Evolutionary conservation across 495 filamentous ascomycete genomes (phyloP).

Genomic region (Podospora bellae-mahoneyi): DNA sequence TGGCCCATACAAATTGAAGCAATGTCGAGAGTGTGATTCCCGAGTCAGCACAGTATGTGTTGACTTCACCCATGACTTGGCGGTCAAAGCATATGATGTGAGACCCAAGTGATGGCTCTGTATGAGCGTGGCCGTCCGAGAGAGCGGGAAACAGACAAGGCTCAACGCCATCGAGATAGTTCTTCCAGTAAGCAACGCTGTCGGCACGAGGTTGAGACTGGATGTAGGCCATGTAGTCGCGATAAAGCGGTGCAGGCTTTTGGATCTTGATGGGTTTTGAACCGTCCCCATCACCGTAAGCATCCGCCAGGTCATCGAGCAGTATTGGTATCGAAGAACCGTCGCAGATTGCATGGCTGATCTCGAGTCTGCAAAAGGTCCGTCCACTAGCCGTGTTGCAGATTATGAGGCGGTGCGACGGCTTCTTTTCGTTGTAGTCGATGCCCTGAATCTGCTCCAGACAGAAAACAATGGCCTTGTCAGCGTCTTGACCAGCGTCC

Average conservation of each 20-base stretch:
- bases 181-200: constrained; percentile 23
- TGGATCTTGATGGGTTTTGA: constrained; percentile 2
- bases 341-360: constrained; percentile 39
- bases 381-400: constrained; percentile 2
- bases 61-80: constrained; percentile 13
- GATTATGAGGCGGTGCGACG: constrained; percentile 48
- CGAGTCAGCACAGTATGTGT: constrained; percentile 23
- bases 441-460: constrained; percentile 12
- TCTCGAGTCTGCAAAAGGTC: constrained; percentile 50
- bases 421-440: constrained; percentile 24
- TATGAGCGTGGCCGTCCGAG: constrained; percentile 11
- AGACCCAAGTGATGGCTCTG: constrained; percentile 16
- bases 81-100: constrained; percentile 16
- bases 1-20: constrained; percentile 52
- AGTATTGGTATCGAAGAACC: constrained; percentile 24
- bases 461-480: neutral
- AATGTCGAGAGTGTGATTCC: constrained; percentile 22
- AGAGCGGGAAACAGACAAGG: constrained; percentile 32
- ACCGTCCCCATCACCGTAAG: neutral
- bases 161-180: constrained; percentile 27
- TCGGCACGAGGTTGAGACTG: constrained; percentile 53
- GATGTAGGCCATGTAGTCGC: constrained; percentile 22
- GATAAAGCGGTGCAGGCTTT: constrained; percentile 16
- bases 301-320: constrained; percentile 14
- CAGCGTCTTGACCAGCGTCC: constrained; percentile 29